Evolutionary conservation across 2,329 filamentous ascomycete genomes (phyloP).

Genomic region (Ascocoryne sarcoides): DNA sequence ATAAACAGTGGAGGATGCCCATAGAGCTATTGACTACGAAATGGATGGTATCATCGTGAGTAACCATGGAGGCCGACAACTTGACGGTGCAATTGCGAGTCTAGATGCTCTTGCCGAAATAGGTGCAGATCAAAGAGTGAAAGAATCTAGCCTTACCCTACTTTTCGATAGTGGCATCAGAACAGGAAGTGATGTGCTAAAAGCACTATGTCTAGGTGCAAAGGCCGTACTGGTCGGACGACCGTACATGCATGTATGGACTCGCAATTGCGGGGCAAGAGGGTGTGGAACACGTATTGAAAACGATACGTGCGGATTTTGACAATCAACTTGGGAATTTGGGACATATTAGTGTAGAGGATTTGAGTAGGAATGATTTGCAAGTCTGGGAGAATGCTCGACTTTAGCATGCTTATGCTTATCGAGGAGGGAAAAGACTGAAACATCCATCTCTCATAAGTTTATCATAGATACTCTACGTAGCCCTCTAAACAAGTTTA

Average conservation of each 20-base stretch:
- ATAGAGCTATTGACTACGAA: constrained; percentile 34
- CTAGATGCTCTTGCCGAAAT: constrained; percentile 48
- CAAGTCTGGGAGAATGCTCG: not conserved
- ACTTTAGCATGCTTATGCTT: no score
- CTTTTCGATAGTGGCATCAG: constrained; percentile 54
- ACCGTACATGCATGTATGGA: constrained; percentile 50
- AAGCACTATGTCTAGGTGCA: constrained; percentile 54
- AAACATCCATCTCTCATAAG: no score
- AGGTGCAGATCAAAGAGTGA: constrained; percentile 36
- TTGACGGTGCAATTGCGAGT: constrained; percentile 44
- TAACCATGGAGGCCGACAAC: constrained; percentile 47
- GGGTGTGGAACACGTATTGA: constrained; percentile 44
- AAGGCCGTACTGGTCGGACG: constrained; percentile 48
- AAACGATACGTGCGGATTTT: constrained; percentile 41
- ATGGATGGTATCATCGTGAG: constrained; percentile 43
- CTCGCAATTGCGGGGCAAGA: constrained; percentile 44
- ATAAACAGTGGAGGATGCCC: constrained; percentile 36
- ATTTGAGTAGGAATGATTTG: not conserved
- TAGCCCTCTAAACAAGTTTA: no score
- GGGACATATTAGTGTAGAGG: not conserved
- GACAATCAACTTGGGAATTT: constrained; percentile 27
- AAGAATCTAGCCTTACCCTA: constrained; percentile 36
- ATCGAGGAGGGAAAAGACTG: no score
- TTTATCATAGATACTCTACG: no score
- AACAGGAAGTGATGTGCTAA: constrained; percentile 54